A percentile compares a stretch with the other conserved stretches of the same genome.
These are phyloP conservation scores for Taphrina populina DNA, from an alignment of 1,139 yeast species.

Conservation along the genomic window DNA sequence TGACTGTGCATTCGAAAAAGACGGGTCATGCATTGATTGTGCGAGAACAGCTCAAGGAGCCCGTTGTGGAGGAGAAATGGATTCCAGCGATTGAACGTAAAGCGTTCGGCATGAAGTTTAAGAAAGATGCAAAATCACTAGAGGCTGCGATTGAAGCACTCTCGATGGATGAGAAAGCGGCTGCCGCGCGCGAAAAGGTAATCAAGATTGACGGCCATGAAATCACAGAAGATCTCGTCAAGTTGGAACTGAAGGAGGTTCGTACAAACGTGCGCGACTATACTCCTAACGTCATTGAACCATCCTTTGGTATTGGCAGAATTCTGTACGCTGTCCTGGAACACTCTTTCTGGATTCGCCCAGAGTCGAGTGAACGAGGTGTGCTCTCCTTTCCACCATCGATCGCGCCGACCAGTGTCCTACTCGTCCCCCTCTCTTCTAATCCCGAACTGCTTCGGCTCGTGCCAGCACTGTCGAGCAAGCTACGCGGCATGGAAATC, in stretches of 20 bases:
- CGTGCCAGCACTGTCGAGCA: slow-evolving; percentile 56
- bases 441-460: slow-evolving; percentile 78
- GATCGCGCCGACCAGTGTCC: slow-evolving; percentile 97
- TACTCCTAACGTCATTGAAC: slow-evolving; percentile 97
- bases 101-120: slow-evolving; percentile 95
- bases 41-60: slow-evolving; percentile 82
- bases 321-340: slow-evolving; percentile 89
- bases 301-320: slow-evolving; percentile 99
- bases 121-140: slow-evolving; percentile 92
- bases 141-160: slow-evolving; percentile 74
- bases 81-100: slow-evolving; percentile 88
- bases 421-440: slow-evolving; percentile 89
- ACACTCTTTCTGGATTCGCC: slow-evolving; percentile 93
- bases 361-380: slow-evolving; percentile 86
- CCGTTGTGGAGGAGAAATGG: slow-evolving; percentile 73
- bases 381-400: slow-evolving; percentile 91
- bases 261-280: slow-evolving; percentile 64
- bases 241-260: slow-evolving; percentile 61
- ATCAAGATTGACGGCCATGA: slow-evolving; percentile 60
- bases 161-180: slow-evolving; percentile 77
- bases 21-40: slow-evolving; percentile 94
- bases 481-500: slow-evolving; percentile 75
- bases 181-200: slow-evolving; percentile 70
- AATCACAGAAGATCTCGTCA: slow-evolving; percentile 56
- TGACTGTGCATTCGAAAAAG: slow-evolving; percentile 90